Conservation (phyloP, 2,329 filamentous ascomycete species). For the Stemphylium beticola region DNA sequence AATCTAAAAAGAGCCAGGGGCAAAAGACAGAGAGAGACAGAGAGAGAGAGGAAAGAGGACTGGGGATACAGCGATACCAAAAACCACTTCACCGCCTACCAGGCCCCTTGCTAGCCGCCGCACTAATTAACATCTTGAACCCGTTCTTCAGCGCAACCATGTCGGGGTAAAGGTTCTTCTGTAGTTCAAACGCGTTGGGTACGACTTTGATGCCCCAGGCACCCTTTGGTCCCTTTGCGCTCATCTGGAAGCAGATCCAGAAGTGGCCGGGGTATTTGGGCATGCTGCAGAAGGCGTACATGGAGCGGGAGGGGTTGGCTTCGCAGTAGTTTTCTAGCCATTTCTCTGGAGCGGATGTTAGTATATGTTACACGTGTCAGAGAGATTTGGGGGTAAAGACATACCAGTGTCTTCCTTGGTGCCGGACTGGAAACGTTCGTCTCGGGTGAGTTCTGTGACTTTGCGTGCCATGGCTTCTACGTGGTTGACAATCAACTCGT, state of each 20-base stretch:
- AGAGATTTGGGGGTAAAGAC: constrained; percentile 44
- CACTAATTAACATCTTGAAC: constrained; percentile 80
- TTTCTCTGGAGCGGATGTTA: constrained; percentile 66
- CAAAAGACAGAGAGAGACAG: background rate
- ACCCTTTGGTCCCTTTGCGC: constrained; percentile 72
- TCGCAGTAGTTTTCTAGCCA: constrained; percentile 97
- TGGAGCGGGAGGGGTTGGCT: constrained; percentile 90
- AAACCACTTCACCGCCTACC: constrained; percentile 8
- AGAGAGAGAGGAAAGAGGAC: too few relatives aligned
- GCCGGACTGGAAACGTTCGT: constrained; percentile 90
- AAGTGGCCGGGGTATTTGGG: constrained; percentile 93
- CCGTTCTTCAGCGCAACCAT: constrained; percentile 96
- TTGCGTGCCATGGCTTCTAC: constrained; percentile 98
- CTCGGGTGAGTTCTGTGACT: constrained; percentile 92
- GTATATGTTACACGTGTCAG: background rate
- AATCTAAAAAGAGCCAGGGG: too few relatives aligned
- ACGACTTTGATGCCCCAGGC: constrained; percentile 89
- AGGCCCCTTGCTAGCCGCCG: constrained; percentile 17
- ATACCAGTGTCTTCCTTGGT: constrained; percentile 84
- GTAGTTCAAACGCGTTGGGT: constrained; percentile 90
- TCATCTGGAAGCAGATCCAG: constrained; percentile 94
- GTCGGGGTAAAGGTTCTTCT: constrained; percentile 88
- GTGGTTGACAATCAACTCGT: constrained; percentile 96
- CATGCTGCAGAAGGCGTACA: constrained; percentile 96
- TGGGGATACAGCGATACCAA: too few relatives aligned